These are phyloP conservation scores for Xerocomus tenax DNA, from an alignment of 1,284 basidiomycete genomes.

Conservation along the genomic window DNA sequence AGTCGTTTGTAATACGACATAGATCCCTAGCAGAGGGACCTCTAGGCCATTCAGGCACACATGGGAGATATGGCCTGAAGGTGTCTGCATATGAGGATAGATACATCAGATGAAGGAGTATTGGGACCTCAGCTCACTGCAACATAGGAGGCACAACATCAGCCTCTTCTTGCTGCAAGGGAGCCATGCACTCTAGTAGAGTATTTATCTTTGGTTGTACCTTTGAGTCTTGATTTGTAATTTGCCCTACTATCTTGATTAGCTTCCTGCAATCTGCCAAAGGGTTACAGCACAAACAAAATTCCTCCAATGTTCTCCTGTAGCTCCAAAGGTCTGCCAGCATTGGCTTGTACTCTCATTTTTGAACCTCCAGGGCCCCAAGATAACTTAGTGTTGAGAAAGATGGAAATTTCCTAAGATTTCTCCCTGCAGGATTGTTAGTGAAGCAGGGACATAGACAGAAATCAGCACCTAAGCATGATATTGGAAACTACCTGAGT, in stretches of 20 bases:
- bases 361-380: background rate
- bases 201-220: background rate
- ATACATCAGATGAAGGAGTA: no score
- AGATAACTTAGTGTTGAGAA: background rate
- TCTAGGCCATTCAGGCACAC: no score
- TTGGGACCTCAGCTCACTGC: no score
- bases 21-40: no score
- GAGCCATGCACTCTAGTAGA: background rate
- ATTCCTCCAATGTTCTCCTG: background rate
- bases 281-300: background rate
- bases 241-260: background rate
- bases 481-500: background rate
- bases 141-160: no score
- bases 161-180: no score
- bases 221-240: slow-evolving; percentile 2
- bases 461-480: background rate
- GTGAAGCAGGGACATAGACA: background rate
- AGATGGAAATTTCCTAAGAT: slow-evolving; percentile 3
- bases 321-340: slow-evolving; percentile 5
- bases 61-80: no score
- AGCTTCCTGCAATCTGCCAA: background rate
- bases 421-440: background rate
- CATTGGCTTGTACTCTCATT: slow-evolving; percentile 2
- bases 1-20: no score
- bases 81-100: no score